These are phyloP conservation scores for Arthrinium phaeospermum DNA, from an alignment of 2,329 filamentous ascomycete genomes.

Conservation along the genomic window DNA sequence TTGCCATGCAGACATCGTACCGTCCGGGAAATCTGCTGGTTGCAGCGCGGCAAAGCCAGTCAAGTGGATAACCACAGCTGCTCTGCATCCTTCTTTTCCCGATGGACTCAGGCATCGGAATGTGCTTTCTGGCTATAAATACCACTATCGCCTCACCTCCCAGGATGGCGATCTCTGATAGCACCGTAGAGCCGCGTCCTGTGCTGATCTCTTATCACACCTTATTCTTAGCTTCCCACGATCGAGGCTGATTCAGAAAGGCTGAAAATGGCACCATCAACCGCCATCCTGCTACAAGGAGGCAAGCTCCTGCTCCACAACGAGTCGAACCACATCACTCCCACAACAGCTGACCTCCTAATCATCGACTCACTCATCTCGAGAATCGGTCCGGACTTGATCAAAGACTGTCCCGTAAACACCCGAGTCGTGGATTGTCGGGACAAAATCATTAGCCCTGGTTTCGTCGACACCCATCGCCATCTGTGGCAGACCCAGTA, in stretches of 20 bases:
- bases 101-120: background rate
- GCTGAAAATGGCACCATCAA: constrained; percentile 14
- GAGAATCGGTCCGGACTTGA: constrained; percentile 23
- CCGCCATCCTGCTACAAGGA: constrained; percentile 26
- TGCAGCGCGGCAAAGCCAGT: background rate
- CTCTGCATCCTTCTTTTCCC: constrained; percentile 2
- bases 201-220: background rate
- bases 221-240: background rate
- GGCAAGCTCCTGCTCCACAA: constrained; percentile 29
- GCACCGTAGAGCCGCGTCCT: background rate
- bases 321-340: constrained; percentile 25
- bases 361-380: constrained; percentile 25
- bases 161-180: background rate
- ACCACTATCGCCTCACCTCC: constrained; percentile 8
- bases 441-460: constrained; percentile 46
- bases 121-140: background rate
- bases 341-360: constrained; percentile 27
- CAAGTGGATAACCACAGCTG: background rate
- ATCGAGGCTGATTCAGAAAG: background rate
- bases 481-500: constrained; percentile 51
- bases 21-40: background rate
- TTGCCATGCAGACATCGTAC: constrained; percentile 4
- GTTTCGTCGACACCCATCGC: constrained; percentile 50
- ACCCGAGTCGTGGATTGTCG: constrained; percentile 45
- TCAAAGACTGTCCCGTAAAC: constrained; percentile 22